Evolutionary conservation across 805 yeast genomes (phyloP).

Genomic region (Candida succiphila): DNA sequence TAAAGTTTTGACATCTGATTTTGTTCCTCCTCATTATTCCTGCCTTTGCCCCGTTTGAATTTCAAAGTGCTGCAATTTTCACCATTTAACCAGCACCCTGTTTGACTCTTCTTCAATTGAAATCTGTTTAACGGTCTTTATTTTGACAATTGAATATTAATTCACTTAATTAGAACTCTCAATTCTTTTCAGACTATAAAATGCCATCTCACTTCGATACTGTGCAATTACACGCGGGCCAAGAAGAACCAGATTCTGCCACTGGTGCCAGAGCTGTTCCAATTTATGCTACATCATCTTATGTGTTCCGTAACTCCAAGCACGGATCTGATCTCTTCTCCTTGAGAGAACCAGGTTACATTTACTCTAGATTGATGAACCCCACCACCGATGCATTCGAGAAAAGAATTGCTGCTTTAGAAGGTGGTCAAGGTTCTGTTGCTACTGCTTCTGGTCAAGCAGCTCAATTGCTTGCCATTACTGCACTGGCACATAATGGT

Average conservation of each 20-base stretch:
- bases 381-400: constrained; percentile 92
- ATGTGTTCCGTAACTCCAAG: constrained; percentile 75
- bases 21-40: too few species aligned
- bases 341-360: constrained; percentile 72
- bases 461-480: constrained; percentile 80
- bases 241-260: constrained; percentile 50
- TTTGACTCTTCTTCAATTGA: too few species aligned
- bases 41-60: too few species aligned
- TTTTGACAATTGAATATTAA: not conserved
- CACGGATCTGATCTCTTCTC: constrained; percentile 91
- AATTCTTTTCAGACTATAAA: too few species aligned
- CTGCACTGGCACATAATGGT: constrained; percentile 78
- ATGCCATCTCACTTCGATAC: constrained; percentile 55
- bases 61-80: too few species aligned
- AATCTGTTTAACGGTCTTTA: too few species aligned
- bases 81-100: too few species aligned
- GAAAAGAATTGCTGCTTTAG: constrained; percentile 85
- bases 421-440: constrained; percentile 84
- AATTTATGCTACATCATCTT: constrained; percentile 86
- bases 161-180: not conserved
- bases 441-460: constrained; percentile 96
- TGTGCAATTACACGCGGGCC: constrained; percentile 93
- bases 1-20: too few species aligned
- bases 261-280: constrained; percentile 84
- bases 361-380: constrained; percentile 84